A percentile compares a stretch with the other conserved stretches of the same genome.
These are phyloP conservation scores for Vachellia collinsii DNA, from an alignment of 306 rosid genomes.

Conservation along the genomic window DNA sequence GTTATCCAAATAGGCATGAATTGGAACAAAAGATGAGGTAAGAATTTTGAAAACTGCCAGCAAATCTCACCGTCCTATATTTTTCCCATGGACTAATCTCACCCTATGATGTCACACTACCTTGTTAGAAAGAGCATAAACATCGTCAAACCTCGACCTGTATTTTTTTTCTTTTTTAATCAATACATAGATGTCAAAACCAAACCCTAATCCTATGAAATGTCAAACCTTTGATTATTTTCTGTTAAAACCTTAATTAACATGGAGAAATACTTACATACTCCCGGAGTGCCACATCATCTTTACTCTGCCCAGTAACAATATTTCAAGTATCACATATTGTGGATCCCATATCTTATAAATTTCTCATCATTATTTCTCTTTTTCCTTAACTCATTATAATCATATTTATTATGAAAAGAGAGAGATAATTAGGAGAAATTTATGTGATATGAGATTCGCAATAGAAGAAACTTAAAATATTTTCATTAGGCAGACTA, in stretches of 20 bases:
- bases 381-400: no score
- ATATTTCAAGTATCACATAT: no score
- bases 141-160: slow-evolving; percentile 43
- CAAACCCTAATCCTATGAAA: slow-evolving; percentile 48
- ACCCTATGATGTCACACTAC: slow-evolving; percentile 52
- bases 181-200: slow-evolving; percentile 48
- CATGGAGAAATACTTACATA: no score
- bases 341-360: no score
- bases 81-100: slow-evolving; percentile 41
- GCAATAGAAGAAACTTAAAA: no score
- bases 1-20: slow-evolving; percentile 40
- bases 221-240: slow-evolving; percentile 48
- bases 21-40: slow-evolving; percentile 54
- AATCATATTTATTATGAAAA: no score
- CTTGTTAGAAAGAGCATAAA: slow-evolving; percentile 22
- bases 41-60: slow-evolving; percentile 48
- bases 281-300: no score
- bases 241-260: neutral
- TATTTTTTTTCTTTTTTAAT: neutral
- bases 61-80: slow-evolving; percentile 43
- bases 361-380: no score
- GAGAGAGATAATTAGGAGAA: no score
- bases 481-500: no score
- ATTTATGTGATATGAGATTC: no score
- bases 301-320: no score